Conservation (phyloP, 164 flowering plant species). For the Sedum album region DNA sequence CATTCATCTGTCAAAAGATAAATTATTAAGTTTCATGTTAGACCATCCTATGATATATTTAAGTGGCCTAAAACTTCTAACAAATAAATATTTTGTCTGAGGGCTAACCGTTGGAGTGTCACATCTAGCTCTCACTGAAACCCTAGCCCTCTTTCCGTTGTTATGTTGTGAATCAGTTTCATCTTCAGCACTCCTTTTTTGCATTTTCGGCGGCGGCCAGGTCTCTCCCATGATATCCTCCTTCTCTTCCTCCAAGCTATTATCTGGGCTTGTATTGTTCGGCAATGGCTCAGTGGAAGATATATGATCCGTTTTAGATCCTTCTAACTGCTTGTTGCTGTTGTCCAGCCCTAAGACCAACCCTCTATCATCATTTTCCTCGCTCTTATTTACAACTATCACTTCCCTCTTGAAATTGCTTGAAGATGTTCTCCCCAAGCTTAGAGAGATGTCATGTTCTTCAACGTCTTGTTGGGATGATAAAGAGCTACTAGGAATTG, state of each 20-base stretch:
- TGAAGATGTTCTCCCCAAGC: slow-evolving; percentile 33
- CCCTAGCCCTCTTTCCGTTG: slow-evolving; percentile 49
- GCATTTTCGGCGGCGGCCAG: slow-evolving; percentile 21
- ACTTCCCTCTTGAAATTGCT: slow-evolving; percentile 18
- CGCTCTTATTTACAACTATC: neutral
- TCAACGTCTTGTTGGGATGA: slow-evolving; percentile 16
- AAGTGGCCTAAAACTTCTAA: neutral
- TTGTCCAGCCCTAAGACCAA: slow-evolving; percentile 32
- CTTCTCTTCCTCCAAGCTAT: slow-evolving; percentile 24
- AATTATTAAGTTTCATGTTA: neutral
- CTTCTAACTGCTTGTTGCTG: slow-evolving; percentile 23
- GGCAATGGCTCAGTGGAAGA: slow-evolving; percentile 11
- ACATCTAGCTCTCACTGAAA: slow-evolving; percentile 61
- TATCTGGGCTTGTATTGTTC: slow-evolving; percentile 17
- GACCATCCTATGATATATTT: neutral
- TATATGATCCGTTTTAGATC: slow-evolving; percentile 10
- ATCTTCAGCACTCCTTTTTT: slow-evolving; percentile 26
- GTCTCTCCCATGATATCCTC: slow-evolving; percentile 21
- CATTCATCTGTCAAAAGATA: slow-evolving; percentile 58
- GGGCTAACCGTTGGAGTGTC: slow-evolving; percentile 59
- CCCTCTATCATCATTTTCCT: slow-evolving; percentile 14
- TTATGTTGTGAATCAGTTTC: slow-evolving; percentile 35
- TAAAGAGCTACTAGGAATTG: neutral
- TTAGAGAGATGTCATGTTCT: slow-evolving; percentile 38
- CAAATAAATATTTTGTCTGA: neutral